Percentiles rank a stretch among this genome's conserved stretches.
Conservation (phyloP, 192 early-diverging fungal species). For the Paraglomus brasilianum region DNA sequence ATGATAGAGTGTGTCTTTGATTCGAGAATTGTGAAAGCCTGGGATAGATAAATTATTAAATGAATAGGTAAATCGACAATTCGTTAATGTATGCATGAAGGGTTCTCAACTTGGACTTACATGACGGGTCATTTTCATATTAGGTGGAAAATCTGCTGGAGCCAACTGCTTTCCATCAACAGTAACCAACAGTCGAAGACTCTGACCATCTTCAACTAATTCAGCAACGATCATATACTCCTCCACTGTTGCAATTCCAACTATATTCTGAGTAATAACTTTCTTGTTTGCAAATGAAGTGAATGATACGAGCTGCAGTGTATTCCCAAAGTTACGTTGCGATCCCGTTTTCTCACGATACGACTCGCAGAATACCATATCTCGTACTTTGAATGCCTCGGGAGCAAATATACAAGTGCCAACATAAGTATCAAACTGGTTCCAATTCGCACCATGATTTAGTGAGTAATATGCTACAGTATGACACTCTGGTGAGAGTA, state of each 20-base stretch:
- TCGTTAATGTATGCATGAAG: not conserved
- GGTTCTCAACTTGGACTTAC: conserved; percentile 25
- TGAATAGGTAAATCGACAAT: not conserved
- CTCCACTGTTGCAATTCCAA: conserved; percentile 76
- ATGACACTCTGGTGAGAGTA: conserved; percentile 57
- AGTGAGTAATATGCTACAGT: conserved; percentile 69
- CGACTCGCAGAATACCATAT: conserved; percentile 74
- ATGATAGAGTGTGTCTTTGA: conserved; percentile 59
- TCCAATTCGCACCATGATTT: conserved; percentile 73
- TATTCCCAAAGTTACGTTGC: conserved; percentile 51
- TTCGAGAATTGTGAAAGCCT: conserved; percentile 74
- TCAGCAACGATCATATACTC: conserved; percentile 79
- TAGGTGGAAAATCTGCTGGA: conserved; percentile 76
- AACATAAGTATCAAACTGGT: conserved; percentile 62
- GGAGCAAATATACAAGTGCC: conserved; percentile 71
- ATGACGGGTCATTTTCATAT: conserved; percentile 53
- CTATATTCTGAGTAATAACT: conserved; percentile 65
- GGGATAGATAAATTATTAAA: conserved; percentile 14
- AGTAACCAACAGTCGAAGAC: conserved; percentile 64
- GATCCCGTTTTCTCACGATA: conserved; percentile 62
- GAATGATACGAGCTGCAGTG: conserved; percentile 66
- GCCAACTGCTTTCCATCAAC: conserved; percentile 68
- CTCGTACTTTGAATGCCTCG: conserved; percentile 57
- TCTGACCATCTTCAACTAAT: conserved; percentile 41
- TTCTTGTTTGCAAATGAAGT: conserved; percentile 48